Evolutionary conservation across 371 early-diverging fungal species (phyloP).

Genomic region (Nosema muscidifuracis): DNA sequence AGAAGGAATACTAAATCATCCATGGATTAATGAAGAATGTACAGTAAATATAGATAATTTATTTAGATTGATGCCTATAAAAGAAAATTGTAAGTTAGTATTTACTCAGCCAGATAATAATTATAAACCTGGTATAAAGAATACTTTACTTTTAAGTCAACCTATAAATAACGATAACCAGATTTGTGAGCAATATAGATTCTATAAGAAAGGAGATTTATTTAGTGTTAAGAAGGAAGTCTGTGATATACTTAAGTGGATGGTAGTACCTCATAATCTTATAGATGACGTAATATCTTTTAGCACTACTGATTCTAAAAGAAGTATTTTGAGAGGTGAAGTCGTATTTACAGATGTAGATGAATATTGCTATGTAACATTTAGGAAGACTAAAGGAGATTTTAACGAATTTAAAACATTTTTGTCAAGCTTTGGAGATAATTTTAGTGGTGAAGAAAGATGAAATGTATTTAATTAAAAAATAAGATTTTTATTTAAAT

Average conservation of each 20-base stretch:
- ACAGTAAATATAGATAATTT: slow-evolving; percentile 6
- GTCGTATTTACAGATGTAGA: slow-evolving; percentile 35
- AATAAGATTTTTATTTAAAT: too few species aligned
- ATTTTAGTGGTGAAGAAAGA: not conserved
- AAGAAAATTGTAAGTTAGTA: slow-evolving; percentile 1
- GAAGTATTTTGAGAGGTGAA: slow-evolving; percentile 55
- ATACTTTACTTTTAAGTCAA: slow-evolving; percentile 42
- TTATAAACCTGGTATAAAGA: not conserved
- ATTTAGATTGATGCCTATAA: not conserved
- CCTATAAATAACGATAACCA: slow-evolving; percentile 39
- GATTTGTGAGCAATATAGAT: slow-evolving; percentile 29
- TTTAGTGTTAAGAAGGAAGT: slow-evolving; percentile 18
- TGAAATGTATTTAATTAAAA: too few species aligned
- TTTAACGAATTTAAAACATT: slow-evolving; percentile 61
- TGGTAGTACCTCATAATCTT: slow-evolving; percentile 25
- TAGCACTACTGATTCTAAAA: slow-evolving; percentile 55
- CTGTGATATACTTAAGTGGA: slow-evolving; percentile 4
- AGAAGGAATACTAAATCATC: slow-evolving; percentile 22
- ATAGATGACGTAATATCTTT: slow-evolving; percentile 38
- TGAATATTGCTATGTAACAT: slow-evolving; percentile 34
- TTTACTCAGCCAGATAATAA: slow-evolving; percentile 40
- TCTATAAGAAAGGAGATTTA: slow-evolving; percentile 33
- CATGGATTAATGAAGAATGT: slow-evolving; percentile 40
- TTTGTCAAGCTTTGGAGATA: slow-evolving; percentile 39
- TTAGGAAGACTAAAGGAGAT: slow-evolving; percentile 56